A percentile compares a stretch with the other conserved stretches of the same genome.
phyloP scores from a whole-genome alignment of 768 basidiomycete species.

The Pleurotus citrinopileatus region DNA sequence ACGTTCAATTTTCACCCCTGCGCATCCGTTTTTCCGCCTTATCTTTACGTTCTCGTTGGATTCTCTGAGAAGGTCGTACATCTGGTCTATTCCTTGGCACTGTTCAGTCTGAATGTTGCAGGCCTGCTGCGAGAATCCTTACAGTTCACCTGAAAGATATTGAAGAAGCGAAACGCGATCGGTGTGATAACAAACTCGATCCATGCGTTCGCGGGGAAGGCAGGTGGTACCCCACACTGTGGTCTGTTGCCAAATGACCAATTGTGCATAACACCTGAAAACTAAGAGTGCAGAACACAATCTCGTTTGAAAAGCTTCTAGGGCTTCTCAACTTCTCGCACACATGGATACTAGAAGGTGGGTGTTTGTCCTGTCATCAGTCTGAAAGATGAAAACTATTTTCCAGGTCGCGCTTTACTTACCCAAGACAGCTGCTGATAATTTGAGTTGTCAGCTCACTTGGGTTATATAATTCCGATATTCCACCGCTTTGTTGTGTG shows the following conservation, averaged over 20 bases:
- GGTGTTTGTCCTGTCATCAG: not conserved
- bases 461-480: not conserved
- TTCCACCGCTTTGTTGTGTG: not conserved
- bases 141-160: no score
- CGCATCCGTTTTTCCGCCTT: no score
- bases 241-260: not conserved
- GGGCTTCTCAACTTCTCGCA: not conserved
- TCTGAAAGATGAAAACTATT: not conserved
- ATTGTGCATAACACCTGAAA: not conserved
- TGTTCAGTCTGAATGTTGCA: no score
- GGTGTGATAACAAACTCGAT: no score
- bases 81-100: no score
- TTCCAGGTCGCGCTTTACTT: not conserved
- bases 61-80: no score
- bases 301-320: not conserved
- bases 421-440: not conserved
- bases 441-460: not conserved
- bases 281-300: not conserved
- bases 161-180: not conserved
- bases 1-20: no score
- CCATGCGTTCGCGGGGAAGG: no score
- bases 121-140: no score
- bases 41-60: no score
- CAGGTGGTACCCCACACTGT: conserved; percentile 7
- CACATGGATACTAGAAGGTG: not conserved